Base-by-base conservation (phyloP, 75 land plant species). In the Adiantum capillusveneris region DNA sequence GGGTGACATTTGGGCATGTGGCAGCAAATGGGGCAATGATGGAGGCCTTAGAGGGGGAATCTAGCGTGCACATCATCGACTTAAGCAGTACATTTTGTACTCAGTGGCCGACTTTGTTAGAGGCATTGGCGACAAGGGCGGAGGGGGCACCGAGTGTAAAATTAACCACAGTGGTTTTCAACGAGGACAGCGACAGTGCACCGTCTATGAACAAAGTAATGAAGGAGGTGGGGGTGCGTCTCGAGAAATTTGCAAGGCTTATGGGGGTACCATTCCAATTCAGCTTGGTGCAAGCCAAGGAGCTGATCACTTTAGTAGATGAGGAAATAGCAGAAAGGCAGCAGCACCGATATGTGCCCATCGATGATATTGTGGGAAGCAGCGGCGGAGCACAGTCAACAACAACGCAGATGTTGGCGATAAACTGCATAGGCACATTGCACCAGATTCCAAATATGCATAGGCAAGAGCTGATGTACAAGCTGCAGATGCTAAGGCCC, bases 21-120 rank as follows among this genome's bases (percentile, higher is more conserved):
- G 95, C 98, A 0, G 81, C 78, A 31, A 93, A 93, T 64, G 95
- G 90, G 12, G 95, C 98, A 12, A 74, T 93, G 53, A 41, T 93
- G 68, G 98, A 93, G 56, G 84, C 98, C 21, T 64, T 93, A 1
- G 88, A 84, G 19, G 86, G 88, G 0, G 81, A 90, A 39, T 44
- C 54, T 63, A 73, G 72, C 52, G 74, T 89, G 9, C 98, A 88
- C 65, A 88, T 93, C 12, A 39, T 93, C 7, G 98, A 93, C 53
- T 45, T 88, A 7, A 83, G 86, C 77, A 81, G 65, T 66, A 93
- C 98, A 13, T 82, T 62, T 63, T 93, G 95, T 63, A 93, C 98
- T 0, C 98, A 93, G 63, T 93, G 94, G 94, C 98, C 98, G 6
- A 93, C 98, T 11, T 57, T 93, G 51, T 70, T 93, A 25, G 98